These are phyloP conservation scores for Aspergillus sp. DNA, from an alignment of 2,329 filamentous ascomycete genomes.

Conservation along the genomic window DNA sequence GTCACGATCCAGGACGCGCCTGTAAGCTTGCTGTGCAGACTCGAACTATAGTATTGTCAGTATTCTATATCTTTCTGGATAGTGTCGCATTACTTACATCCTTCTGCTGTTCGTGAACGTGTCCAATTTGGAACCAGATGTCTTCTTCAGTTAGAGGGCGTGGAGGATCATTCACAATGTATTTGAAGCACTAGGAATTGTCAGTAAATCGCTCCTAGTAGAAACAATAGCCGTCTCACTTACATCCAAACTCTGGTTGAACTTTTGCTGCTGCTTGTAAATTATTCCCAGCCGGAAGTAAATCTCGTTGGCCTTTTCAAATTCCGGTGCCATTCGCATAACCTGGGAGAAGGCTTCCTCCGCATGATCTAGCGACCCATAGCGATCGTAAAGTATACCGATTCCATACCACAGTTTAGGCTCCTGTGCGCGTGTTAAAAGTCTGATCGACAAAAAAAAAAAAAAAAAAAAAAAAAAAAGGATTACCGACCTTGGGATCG, in stretches of 20 bases:
- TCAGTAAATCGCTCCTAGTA: constrained; percentile 9
- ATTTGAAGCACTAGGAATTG: constrained; percentile 81
- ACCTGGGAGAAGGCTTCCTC: constrained; percentile 98
- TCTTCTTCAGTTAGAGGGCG: constrained; percentile 93
- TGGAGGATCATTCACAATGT: constrained; percentile 91
- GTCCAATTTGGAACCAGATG: constrained; percentile 99
- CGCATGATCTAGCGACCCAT: constrained; percentile 93
- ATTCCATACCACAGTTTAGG: constrained; percentile 99
- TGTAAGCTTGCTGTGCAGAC: constrained; percentile 86
- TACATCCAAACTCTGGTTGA: constrained; percentile 86
- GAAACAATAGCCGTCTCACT: constrained; percentile 24
- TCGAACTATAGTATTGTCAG: constrained; percentile 70
- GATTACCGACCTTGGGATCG: constrained; percentile 75
- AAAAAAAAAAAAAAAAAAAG: neutral
- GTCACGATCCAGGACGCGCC: constrained; percentile 88
- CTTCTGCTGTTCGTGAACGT: constrained; percentile 98
- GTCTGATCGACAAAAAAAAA: neutral
- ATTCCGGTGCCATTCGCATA: constrained; percentile 96
- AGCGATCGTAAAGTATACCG: constrained; percentile 93
- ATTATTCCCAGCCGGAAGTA: constrained; percentile 99
- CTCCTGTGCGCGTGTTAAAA: constrained; percentile 57
- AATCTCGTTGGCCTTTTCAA: constrained; percentile 98
- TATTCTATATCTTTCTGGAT: constrained; percentile 15
- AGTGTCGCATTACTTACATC: constrained; percentile 67
- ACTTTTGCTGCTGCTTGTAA: constrained; percentile 98